phyloP scores from a whole-genome alignment of 345 rosid species.

The Salix exigua region DNA sequence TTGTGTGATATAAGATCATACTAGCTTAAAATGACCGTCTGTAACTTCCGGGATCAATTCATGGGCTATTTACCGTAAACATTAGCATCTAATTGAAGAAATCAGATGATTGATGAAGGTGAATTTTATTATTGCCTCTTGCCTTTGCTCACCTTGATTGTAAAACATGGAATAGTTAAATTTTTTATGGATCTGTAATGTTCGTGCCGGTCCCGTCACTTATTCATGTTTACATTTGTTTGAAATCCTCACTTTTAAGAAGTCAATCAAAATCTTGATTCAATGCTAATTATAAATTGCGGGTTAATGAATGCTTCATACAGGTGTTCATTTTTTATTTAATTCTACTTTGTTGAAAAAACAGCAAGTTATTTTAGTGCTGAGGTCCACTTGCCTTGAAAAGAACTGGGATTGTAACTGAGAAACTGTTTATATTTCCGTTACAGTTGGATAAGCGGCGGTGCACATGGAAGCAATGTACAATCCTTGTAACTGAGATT shows the following conservation, averaged over 20 bases:
- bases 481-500: background rate
- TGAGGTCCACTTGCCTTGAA: background rate
- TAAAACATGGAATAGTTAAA: background rate
- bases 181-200: background rate
- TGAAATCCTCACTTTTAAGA: background rate
- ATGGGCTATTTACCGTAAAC: background rate
- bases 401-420: no score
- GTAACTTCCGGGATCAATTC: background rate
- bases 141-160: background rate
- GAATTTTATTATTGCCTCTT: background rate
- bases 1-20: background rate
- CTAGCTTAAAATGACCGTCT: background rate
- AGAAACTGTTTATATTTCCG: background rate
- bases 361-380: background rate
- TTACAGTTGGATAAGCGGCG: background rate
- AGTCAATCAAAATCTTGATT: background rate
- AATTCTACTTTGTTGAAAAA: background rate
- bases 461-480: constrained; percentile 6
- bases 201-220: background rate
- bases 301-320: background rate
- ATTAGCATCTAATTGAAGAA: background rate
- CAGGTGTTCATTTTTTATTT: background rate
- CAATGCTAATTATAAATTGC: background rate
- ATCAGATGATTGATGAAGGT: background rate
- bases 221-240: background rate